Base-by-base conservation (phyloP, 148 eudicot species). In the Silene uniflora region DNA sequence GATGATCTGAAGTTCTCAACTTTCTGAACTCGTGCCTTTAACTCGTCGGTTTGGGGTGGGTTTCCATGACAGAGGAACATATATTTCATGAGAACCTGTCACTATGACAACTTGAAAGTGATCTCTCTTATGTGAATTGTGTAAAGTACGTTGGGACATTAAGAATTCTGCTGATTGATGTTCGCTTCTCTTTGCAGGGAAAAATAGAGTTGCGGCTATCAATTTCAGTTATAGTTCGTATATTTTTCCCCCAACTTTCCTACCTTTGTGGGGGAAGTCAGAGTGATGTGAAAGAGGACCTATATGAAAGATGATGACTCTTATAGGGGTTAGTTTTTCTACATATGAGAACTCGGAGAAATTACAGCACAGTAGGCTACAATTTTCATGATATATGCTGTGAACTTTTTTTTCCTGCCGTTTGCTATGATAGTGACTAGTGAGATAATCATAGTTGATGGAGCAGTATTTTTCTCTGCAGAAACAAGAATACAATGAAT, bases 101-200 rank as follows among this genome's bases (percentile, higher is more conserved):
- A 61, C 64, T 2, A 7, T 61, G 64, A 61, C 10, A 61, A 23
- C 25, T 19, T 21, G 24, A 21, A 61, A 19, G 23, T 61, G 23
- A 59, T 61, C 5, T 19, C 25, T 61, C 19, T 1, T 23, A 13
- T 39, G 46, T n/a, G 44, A 39, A 42, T 0, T 23, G 19, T 39
- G 46, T n/a, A 22, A 39, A 42, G 9, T 32, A 9, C 5, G 10
- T 69, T 46, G 32, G 42, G 55, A 58, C 18, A 52, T 47, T 60
- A 7, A 1, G 3, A 29, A 2, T 62, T 4, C 0, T 23, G 55
- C 5, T 23, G 42, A 25, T 4, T 54, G 23, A 76, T 67, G 58
- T 54, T 67, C 17, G 32, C 54, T 69, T 25, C 44, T 62, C 56
- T 73, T 59, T 69, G 78, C 84, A 81, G 84, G 78, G 84, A 76